A percentile compares a stretch with the other conserved stretches of the same genome.
These are phyloP conservation scores for Inga oerstediana DNA, from an alignment of 306 rosid species.

Conservation along the genomic window DNA sequence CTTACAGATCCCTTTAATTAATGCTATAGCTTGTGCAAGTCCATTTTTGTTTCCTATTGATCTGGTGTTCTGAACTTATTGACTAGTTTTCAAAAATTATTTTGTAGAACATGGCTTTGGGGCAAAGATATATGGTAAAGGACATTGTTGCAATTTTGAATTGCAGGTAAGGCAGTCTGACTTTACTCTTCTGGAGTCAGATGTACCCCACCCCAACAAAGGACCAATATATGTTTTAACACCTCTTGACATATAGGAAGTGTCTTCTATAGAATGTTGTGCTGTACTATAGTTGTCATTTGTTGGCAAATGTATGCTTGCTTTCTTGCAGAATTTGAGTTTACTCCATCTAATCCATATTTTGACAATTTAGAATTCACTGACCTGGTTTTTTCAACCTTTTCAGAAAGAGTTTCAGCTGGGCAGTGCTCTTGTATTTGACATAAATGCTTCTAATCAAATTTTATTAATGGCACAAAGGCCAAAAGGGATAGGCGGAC, in stretches of 20 bases:
- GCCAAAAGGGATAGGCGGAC: constrained; percentile 56
- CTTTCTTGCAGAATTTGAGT: background rate
- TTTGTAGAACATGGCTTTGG: constrained; percentile 46
- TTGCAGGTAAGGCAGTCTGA: constrained; percentile 56
- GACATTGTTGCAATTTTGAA: constrained; percentile 55
- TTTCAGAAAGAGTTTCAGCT: constrained; percentile 64
- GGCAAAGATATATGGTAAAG: constrained; percentile 39
- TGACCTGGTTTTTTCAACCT: constrained; percentile 37
- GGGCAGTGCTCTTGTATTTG: constrained; percentile 72
- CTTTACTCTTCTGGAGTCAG: constrained; percentile 11
- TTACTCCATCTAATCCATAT: background rate
- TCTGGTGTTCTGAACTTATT: constrained; percentile 7
- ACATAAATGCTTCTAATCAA: constrained; percentile 66
- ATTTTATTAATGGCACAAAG: constrained; percentile 72
- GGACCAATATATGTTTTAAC: background rate
- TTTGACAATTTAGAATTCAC: constrained; percentile 23
- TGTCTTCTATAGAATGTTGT: constrained; percentile 2
- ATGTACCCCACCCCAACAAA: background rate
- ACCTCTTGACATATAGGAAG: background rate
- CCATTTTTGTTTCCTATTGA: background rate
- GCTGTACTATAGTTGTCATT: background rate
- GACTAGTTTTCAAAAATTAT: constrained; percentile 13
- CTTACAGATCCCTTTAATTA: background rate
- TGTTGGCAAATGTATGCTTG: background rate
- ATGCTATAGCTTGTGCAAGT: background rate